Percentiles rank a stretch among this genome's conserved stretches.
Conservation (phyloP, 176 grass and related monocot species). For the Hsuehochloa calcarea region DNA sequence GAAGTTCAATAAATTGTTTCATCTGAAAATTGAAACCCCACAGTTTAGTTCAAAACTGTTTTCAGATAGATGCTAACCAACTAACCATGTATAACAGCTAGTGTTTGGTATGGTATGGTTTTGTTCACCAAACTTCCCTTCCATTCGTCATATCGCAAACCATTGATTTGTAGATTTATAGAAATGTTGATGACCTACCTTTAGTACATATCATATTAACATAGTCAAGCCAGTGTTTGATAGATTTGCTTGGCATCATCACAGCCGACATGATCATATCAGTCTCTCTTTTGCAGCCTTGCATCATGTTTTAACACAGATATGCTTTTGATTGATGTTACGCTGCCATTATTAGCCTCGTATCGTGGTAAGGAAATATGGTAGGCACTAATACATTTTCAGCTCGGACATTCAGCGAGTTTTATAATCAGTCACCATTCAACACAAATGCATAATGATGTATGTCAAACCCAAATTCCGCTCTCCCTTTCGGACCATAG, state of each 20-base stretch:
- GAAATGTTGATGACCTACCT: conserved; percentile 7
- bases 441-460: not conserved
- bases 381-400: conserved; percentile 4
- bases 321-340: not conserved
- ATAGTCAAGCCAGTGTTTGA: not conserved
- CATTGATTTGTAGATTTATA: not conserved
- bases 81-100: not conserved
- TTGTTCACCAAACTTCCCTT: conserved; percentile 29
- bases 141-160: not conserved
- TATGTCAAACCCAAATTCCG: not conserved
- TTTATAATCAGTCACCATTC: not conserved
- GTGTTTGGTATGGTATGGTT: conserved; percentile 4
- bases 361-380: not conserved
- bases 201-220: conserved; percentile 13
- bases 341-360: not conserved
- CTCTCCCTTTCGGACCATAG: not conserved
- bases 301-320: not conserved
- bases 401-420: not conserved
- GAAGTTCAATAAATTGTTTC: not conserved
- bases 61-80: not conserved
- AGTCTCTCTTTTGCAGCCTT: not conserved
- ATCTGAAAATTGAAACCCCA: conserved; percentile 22
- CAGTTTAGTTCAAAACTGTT: conserved; percentile 6
- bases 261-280: not conserved
- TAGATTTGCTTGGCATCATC: conserved; percentile 24